Evolutionary conservation across 1,139 yeast genomes (phyloP).

Genomic region (Magnusiomyces sp.): DNA sequence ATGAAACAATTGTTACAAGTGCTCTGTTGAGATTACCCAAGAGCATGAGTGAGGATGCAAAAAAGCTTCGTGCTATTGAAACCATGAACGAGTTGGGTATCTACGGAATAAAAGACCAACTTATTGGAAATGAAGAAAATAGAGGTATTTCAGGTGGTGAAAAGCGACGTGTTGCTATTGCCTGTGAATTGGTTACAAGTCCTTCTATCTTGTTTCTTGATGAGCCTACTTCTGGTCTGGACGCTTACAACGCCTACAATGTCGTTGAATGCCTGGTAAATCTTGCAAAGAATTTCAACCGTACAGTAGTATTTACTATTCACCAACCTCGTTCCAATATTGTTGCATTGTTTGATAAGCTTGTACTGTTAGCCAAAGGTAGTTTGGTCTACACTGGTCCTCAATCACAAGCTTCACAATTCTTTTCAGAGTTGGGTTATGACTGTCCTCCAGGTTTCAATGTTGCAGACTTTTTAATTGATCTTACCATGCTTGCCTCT

Average conservation of each 20-base stretch:
- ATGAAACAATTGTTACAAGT: conserved; percentile 87
- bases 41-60: conserved; percentile 61
- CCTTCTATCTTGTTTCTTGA: conserved; percentile 69
- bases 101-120: conserved; percentile 67
- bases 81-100: conserved; percentile 82
- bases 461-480: conserved; percentile 87
- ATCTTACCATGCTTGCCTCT: conserved; percentile 64
- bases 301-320: conserved; percentile 86
- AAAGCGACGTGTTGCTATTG: conserved; percentile 73
- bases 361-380: conserved; percentile 76
- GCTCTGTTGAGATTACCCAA: conserved; percentile 83
- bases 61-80: conserved; percentile 72
- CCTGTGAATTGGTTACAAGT: conserved; percentile 61
- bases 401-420: conserved; percentile 48
- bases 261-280: conserved; percentile 80
- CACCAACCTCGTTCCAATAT: conserved; percentile 98
- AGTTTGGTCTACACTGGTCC: conserved; percentile 76
- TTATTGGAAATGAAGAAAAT: conserved; percentile 81
- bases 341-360: conserved; percentile 79
- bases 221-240: conserved; percentile 93
- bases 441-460: conserved; percentile 84
- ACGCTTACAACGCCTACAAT: conserved; percentile 85
- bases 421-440: conserved; percentile 68
- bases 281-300: conserved; percentile 66
- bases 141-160: conserved; percentile 96